Base-by-base conservation (phyloP, 768 basidiomycete genomes). In the Kwoniella bestiolae region DNA sequence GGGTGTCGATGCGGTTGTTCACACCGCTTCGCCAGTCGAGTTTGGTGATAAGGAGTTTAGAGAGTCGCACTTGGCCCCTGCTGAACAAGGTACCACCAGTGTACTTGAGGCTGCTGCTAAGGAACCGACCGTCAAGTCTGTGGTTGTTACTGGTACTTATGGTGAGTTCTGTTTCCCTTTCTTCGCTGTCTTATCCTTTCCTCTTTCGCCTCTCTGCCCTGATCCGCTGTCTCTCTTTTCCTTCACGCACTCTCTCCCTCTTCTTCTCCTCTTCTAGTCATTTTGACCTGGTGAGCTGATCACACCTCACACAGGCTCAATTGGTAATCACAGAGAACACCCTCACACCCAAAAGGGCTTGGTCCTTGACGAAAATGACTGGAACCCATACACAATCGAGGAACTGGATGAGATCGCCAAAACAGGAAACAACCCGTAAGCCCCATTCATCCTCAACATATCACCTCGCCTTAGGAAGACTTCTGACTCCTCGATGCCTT, bases 371-470 rank as follows among this genome's bases (percentile, higher is more conserved):
- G 76, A 78, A 60, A 55, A 72, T 18, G 69, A 75, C 55, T 75
- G 74, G 72, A 75, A 78, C 65, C 72, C 74, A 3, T 65, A 70
- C 53, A 72, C 74, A 21, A n/a, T 68, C 16, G 68, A 75, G 21
- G 66, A 75, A n/a, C 56, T 68, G 21, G 65, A 71, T 41, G 55
- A 67, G 50, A 66, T 74, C 38, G 56, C 56, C 45, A 31, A 61
- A n/a, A 63, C 44, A 14, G 49, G 49, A 7, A 21, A 26, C 29
- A 61, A 61, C 25, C 25, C 49, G 59, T 52, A 16, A 38, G 59
- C 35, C 16, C 26, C 31, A 6, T 29, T n/a, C n/a, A n/a, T n/a
- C n/a, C n/a, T n/a, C n/a, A n/a, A n/a, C n/a, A 12, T 28, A 16
- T 23, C 51, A 25, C 25, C 28, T 53, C 51, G 6, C 8, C 26